Percentiles rank a stretch among this genome's conserved stretches.
phyloP scores from a whole-genome alignment of 2,329 filamentous ascomycete species.

The Curvularia sp. region DNA sequence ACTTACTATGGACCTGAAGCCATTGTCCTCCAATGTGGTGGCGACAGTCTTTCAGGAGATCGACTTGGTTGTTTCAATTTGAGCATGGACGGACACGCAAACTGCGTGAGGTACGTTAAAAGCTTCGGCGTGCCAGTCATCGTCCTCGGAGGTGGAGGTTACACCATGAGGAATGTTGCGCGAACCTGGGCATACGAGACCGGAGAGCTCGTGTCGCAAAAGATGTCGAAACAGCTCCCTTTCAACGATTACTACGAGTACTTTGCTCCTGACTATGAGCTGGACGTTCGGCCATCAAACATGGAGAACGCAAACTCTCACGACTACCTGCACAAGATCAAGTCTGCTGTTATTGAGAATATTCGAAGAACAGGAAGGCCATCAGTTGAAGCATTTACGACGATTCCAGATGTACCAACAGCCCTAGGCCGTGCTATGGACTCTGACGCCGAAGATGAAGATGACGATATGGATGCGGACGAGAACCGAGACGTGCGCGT shows the following conservation, averaged over 20 bases:
- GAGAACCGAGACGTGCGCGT: constrained; percentile 83
- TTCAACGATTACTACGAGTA: constrained; percentile 97
- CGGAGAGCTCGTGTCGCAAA: constrained; percentile 81
- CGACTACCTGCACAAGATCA: constrained; percentile 74
- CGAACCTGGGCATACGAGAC: constrained; percentile 71
- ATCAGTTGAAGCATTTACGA: constrained; percentile 56
- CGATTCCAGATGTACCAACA: constrained; percentile 63
- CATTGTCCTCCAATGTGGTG: constrained; percentile 72
- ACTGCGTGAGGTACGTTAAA: constrained; percentile 73
- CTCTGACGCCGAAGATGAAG: constrained; percentile 69
- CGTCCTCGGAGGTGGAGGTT: constrained; percentile 71
- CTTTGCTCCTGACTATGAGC: constrained; percentile 72
- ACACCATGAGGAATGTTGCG: constrained; percentile 71
- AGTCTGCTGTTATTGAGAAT: constrained; percentile 70
- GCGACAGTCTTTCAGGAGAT: constrained; percentile 72
- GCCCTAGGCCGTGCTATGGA: constrained; percentile 63
- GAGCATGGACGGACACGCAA: constrained; percentile 73
- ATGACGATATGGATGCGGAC: constrained; percentile 78
- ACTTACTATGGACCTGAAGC: constrained; percentile 72
- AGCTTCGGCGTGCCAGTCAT: constrained; percentile 70
- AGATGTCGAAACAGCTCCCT: constrained; percentile 82
- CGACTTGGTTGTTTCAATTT: constrained; percentile 73
- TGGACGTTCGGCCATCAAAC: constrained; percentile 72
- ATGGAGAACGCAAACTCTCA: constrained; percentile 75
- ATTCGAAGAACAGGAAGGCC: constrained; percentile 68